Evolutionary conservation across 768 basidiomycete species (phyloP).

Genomic region (Multifurca ochricompacta): DNA sequence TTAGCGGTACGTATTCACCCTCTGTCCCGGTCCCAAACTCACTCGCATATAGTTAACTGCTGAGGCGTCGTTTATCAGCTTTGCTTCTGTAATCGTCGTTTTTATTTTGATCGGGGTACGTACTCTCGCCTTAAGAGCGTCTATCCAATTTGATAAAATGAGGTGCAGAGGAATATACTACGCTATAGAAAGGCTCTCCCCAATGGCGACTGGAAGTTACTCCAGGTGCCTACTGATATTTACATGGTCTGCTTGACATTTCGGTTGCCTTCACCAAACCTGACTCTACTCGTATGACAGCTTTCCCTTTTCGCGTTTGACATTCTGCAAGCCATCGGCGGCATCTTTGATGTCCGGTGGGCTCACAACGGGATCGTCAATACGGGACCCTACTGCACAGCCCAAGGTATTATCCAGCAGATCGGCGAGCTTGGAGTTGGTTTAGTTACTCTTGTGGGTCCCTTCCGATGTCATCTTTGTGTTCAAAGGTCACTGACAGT

Average conservation of each 20-base stretch:
- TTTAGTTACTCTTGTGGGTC: conserved; percentile 34
- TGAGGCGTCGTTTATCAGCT: conserved; percentile 25
- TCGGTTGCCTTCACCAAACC: not conserved
- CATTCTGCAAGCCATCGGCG: conserved; percentile 33
- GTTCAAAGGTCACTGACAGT: conserved; percentile 21
- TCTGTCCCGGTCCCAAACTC: not conserved
- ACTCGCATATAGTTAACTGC: conserved; percentile 27
- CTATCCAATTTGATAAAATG: not conserved
- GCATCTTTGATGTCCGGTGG: conserved; percentile 33
- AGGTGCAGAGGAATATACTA: conserved; percentile 9
- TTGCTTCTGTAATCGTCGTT: not conserved
- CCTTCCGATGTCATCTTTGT: not conserved
- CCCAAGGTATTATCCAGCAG: conserved; percentile 35
- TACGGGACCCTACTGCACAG: conserved; percentile 30
- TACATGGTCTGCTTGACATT: conserved; percentile 30
- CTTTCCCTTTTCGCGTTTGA: conserved; percentile 28
- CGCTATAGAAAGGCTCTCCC: not conserved
- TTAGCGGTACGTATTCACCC: conserved; percentile 26
- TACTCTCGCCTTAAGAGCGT: not conserved
- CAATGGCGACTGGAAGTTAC: conserved; percentile 18
- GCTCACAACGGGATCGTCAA: conserved; percentile 29
- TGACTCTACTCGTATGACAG: conserved; percentile 20
- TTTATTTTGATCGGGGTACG: conserved; percentile 10
- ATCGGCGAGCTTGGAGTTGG: conserved; percentile 37
- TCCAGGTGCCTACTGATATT: conserved; percentile 34